Evolutionary conservation across 345 rosid genomes (phyloP).

Genomic region (Gossypium longicalyx): DNA sequence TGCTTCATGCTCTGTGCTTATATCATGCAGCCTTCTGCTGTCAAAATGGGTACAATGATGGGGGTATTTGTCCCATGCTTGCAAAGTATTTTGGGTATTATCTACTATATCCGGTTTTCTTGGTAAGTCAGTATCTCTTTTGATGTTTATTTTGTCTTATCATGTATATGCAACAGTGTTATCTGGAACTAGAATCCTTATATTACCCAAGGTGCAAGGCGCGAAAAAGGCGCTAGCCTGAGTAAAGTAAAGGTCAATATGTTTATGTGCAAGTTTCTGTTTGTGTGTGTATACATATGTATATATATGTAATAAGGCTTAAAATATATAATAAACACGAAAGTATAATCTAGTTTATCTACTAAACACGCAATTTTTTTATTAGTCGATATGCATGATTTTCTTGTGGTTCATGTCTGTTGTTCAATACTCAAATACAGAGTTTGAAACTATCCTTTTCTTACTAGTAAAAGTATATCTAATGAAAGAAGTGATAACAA

Average conservation of each 20-base stretch:
- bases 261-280: background rate
- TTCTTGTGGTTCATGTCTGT: background rate
- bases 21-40: conserved; percentile 57
- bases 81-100: conserved; percentile 97
- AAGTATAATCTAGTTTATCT: background rate
- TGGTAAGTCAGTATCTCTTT: conserved; percentile 47
- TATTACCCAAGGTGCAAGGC: background rate
- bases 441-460: background rate
- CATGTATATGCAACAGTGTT: conserved; percentile 12
- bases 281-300: background rate
- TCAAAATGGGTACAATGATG: conserved; percentile 96
- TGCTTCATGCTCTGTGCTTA: conserved; percentile 25
- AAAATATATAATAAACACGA: background rate
- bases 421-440: background rate
- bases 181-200: background rate
- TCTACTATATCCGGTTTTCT: conserved; percentile 95
- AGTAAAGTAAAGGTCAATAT: background rate
- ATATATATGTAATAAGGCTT: background rate
- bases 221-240: background rate
- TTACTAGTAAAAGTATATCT: background rate
- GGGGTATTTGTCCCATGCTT: conserved; percentile 98
- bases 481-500: background rate
- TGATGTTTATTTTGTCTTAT: conserved; percentile 8
- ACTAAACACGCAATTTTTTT: background rate
- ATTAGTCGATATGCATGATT: background rate